Evolutionary conservation across 2,329 filamentous ascomycete species (phyloP).

Genomic region (Aspergillus sp.): DNA sequence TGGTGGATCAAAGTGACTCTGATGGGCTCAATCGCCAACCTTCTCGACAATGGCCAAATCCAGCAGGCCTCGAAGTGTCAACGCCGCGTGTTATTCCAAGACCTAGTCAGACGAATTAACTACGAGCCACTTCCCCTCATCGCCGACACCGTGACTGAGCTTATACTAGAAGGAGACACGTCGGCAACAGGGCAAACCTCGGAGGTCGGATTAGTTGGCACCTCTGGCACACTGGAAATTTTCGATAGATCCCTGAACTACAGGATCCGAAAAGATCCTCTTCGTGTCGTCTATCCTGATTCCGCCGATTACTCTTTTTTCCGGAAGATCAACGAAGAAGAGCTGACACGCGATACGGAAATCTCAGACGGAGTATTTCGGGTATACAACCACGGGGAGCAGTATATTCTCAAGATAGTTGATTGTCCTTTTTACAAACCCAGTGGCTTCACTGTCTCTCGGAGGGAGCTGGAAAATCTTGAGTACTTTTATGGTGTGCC

Average conservation of each 20-base stretch:
- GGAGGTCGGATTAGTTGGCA: not conserved
- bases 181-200: not conserved
- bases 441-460: conserved; percentile 17
- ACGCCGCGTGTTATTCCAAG: conserved; percentile 17
- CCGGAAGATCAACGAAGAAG: conserved; percentile 9
- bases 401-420: conserved; percentile 20
- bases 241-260: conserved; percentile 5
- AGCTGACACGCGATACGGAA: conserved; percentile 14
- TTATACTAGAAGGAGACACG: conserved; percentile 13
- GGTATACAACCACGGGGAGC: conserved; percentile 8
- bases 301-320: conserved; percentile 14
- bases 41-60: conserved; percentile 2
- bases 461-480: conserved; percentile 21
- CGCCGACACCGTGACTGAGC: conserved; percentile 20
- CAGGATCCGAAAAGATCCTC: conserved; percentile 13
- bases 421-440: conserved; percentile 18
- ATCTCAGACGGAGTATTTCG: conserved; percentile 16
- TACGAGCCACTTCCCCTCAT: conserved; percentile 17
- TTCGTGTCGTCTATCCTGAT: conserved; percentile 14
- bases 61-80: conserved; percentile 14
- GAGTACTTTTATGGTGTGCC: conserved; percentile 15
- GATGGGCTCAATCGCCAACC: conserved; percentile 5
- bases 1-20: conserved; percentile 24
- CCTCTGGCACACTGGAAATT: conserved; percentile 1
- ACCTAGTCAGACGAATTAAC: conserved; percentile 16